phyloP scores from a whole-genome alignment of 169 alveolate species.

The Eimeria necatrix region DNA sequence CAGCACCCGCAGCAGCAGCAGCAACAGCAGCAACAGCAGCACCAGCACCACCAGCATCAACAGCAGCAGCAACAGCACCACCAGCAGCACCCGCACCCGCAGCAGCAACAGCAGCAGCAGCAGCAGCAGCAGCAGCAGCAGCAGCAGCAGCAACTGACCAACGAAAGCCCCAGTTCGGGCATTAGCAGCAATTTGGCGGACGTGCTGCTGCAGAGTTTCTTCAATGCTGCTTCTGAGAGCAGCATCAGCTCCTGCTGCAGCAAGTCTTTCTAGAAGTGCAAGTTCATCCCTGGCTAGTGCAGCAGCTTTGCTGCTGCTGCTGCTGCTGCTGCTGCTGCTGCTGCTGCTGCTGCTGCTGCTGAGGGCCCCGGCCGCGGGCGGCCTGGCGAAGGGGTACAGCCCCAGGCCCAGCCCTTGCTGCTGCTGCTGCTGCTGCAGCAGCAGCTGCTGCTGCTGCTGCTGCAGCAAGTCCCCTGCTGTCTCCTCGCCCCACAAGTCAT shows the following conservation, averaged over 20 bases:
- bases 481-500: background rate
- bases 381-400: background rate
- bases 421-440: background rate
- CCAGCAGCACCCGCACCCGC: background rate
- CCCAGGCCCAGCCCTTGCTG: background rate
- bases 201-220: slow-evolving; percentile 10
- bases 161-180: background rate
- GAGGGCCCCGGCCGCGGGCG: too few species aligned
- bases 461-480: slow-evolving; percentile 31
- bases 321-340: slow-evolving; percentile 15
- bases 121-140: background rate
- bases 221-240: slow-evolving; percentile 37
- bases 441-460: slow-evolving; percentile 43
- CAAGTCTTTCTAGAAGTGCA: background rate
- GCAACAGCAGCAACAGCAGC: background rate
- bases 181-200: background rate
- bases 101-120: background rate
- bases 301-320: background rate
- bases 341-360: background rate
- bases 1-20: background rate
- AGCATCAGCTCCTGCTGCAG: background rate
- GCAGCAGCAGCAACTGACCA: background rate
- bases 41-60: background rate
- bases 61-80: background rate
- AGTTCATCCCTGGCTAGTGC: background rate